A percentile compares a stretch with the other conserved stretches of the same genome.
Conservation (phyloP, 805 yeast species). For the Hermanozyma aechmeae region DNA sequence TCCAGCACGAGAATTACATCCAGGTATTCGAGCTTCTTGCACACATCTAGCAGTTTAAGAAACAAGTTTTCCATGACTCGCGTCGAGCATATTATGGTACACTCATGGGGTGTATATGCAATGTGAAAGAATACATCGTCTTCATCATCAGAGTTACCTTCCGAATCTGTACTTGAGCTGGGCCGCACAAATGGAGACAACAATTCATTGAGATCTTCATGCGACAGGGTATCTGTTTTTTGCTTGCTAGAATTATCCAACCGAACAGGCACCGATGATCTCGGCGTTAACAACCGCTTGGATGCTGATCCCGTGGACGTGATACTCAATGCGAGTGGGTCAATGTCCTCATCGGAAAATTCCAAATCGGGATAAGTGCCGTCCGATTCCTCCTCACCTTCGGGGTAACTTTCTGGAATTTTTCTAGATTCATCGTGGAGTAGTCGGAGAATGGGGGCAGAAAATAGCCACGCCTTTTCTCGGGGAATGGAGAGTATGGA, state of each 20-base stretch:
- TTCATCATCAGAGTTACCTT: constrained; percentile 15
- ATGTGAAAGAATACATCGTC: constrained; percentile 47
- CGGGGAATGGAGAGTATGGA: constrained; percentile 47
- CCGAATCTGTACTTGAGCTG: too few relatives aligned
- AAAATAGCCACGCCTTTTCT: constrained; percentile 43
- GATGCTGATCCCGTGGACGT: constrained; percentile 1
- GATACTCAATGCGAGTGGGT: constrained; percentile 1
- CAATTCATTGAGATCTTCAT: constrained; percentile 8
- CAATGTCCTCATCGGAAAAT: constrained; percentile 1
- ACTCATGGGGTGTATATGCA: constrained; percentile 54
- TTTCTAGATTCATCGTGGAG: constrained; percentile 26
- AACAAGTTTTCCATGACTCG: constrained; percentile 29
- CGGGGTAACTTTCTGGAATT: constrained; percentile 6
- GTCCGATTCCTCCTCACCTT: constrained; percentile 2
- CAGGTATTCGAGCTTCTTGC: constrained; percentile 20
- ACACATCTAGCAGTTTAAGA: constrained; percentile 25
- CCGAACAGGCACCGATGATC: background rate
- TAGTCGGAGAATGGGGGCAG: constrained; percentile 40
- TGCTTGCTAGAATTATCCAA: background rate
- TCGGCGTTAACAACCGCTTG: background rate
- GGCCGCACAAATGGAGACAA: too few relatives aligned
- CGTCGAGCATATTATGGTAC: constrained; percentile 47
- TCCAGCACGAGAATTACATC: constrained; percentile 33
- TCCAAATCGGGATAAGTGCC: constrained; percentile 3
- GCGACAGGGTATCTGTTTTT: too few relatives aligned